Percentiles rank a stretch among this genome's conserved stretches.
These are phyloP conservation scores for Hanseniaspora lachancei DNA, from an alignment of 805 yeast species.

Conservation along the genomic window DNA sequence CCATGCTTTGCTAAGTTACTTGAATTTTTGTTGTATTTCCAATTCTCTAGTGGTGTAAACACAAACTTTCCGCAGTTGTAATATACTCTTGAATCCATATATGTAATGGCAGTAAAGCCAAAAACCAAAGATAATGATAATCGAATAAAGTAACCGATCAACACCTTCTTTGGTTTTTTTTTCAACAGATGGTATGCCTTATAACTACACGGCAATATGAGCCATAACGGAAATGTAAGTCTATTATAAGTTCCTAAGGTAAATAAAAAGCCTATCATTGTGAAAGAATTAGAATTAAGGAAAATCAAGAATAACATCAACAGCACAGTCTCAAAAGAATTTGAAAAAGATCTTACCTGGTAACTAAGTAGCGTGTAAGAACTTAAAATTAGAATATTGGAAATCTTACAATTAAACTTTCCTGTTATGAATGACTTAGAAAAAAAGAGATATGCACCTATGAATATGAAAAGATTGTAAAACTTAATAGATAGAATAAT, in stretches of 20 bases:
- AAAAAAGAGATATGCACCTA: background rate
- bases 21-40: slow-evolving; percentile 50
- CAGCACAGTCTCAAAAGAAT: slow-evolving; percentile 55
- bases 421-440: background rate
- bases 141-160: slow-evolving; percentile 14
- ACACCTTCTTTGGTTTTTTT: slow-evolving; percentile 23
- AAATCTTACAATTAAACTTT: slow-evolving; percentile 17
- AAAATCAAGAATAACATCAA: slow-evolving; percentile 32
- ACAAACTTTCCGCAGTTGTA: slow-evolving; percentile 18
- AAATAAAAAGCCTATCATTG: slow-evolving; percentile 35
- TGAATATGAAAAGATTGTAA: background rate
- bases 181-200: slow-evolving; percentile 28
- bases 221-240: slow-evolving; percentile 66
- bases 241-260: slow-evolving; percentile 72
- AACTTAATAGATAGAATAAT: slow-evolving; percentile 16
- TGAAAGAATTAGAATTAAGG: slow-evolving; percentile 25
- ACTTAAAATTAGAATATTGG: slow-evolving; percentile 33
- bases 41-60: slow-evolving; percentile 65
- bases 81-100: slow-evolving; percentile 43
- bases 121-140: slow-evolving; percentile 26
- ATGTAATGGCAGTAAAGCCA: slow-evolving; percentile 30
- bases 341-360: slow-evolving; percentile 84
- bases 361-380: slow-evolving; percentile 63
- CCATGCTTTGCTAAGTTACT: slow-evolving; percentile 68
- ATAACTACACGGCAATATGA: slow-evolving; percentile 46